Evolutionary conservation across 495 filamentous ascomycete genomes (phyloP).

Genomic region (Penicillium psychrofluorescens): DNA sequence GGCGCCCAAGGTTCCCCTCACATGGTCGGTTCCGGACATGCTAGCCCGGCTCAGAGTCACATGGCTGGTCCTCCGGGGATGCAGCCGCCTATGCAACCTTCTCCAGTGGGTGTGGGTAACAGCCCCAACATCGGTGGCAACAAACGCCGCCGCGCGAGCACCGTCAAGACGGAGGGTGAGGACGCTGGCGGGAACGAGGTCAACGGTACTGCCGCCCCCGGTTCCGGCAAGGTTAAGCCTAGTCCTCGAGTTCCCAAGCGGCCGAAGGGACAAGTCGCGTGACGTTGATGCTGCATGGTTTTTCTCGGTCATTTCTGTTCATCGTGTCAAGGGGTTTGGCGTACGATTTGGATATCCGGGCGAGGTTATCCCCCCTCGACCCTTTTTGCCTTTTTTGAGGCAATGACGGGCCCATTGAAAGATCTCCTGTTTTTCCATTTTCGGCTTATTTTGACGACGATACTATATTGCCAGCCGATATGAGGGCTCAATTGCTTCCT

Average conservation of each 20-base stretch:
- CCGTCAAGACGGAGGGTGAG: conserved; percentile 70
- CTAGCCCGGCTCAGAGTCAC: conserved; percentile 39
- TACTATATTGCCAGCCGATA: conserved; percentile 1
- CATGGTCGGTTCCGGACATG: conserved; percentile 37
- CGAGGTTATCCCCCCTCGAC: conserved; percentile 8
- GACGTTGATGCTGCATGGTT: conserved; percentile 1
- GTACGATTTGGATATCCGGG: conserved; percentile 27
- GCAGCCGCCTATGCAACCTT: conserved; percentile 62
- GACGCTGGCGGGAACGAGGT: conserved; percentile 40
- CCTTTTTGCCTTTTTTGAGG: conserved; percentile 6
- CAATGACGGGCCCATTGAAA: too few relatives aligned
- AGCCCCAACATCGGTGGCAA: conserved; percentile 67
- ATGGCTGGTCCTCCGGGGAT: conserved; percentile 48
- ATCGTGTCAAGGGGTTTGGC: conserved; percentile 27
- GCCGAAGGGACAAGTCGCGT: conserved; percentile 40
- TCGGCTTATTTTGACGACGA: conserved; percentile 14
- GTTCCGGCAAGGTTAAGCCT: conserved; percentile 45
- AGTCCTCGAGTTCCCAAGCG: conserved; percentile 50
- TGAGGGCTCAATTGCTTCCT: too few relatives aligned
- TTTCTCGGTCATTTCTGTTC: conserved; percentile 9
- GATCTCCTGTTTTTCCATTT: conserved; percentile 8
- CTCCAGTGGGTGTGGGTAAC: conserved; percentile 74
- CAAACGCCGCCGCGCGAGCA: conserved; percentile 69
- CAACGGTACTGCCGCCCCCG: conserved; percentile 38
- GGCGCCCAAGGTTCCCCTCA: conserved; percentile 37